Percentiles rank a stretch among this genome's conserved stretches.
phyloP scores from a whole-genome alignment of 345 rosid species.

The Cardamine chenopodiifolia region DNA sequence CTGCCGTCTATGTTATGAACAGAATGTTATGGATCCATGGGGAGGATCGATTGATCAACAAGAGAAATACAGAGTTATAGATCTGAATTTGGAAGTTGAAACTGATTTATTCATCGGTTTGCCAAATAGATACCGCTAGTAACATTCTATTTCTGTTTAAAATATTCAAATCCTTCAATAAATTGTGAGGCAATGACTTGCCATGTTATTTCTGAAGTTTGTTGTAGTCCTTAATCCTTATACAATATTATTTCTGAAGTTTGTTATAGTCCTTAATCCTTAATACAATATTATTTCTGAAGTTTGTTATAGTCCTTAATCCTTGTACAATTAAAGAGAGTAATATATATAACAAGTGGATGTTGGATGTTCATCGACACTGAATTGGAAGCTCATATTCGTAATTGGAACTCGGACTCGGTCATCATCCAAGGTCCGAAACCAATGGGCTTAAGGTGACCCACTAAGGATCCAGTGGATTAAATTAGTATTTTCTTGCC shows the following conservation, averaged over 20 bases:
- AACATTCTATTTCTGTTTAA: slow-evolving; percentile 4
- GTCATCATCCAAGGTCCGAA: neutral
- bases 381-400: neutral
- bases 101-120: slow-evolving; percentile 43
- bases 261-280: neutral
- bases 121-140: slow-evolving; percentile 18
- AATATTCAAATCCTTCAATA: neutral
- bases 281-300: neutral
- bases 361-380: neutral
- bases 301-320: neutral
- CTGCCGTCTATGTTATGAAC: slow-evolving; percentile 8
- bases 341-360: too few relatives aligned
- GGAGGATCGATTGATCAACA: slow-evolving; percentile 26
- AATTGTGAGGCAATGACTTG: slow-evolving; percentile 6
- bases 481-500: neutral
- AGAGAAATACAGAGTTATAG: slow-evolving; percentile 31
- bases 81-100: slow-evolving; percentile 36
- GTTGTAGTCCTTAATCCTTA: neutral
- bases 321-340: neutral
- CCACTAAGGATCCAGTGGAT: neutral
- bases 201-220: neutral
- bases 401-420: neutral
- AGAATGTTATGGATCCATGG: slow-evolving; percentile 34
- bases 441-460: slow-evolving; percentile 8
- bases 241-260: too few relatives aligned